Base-by-base conservation (phyloP, 257 asterid genomes). In the Solanum megistacrolobum region DNA sequence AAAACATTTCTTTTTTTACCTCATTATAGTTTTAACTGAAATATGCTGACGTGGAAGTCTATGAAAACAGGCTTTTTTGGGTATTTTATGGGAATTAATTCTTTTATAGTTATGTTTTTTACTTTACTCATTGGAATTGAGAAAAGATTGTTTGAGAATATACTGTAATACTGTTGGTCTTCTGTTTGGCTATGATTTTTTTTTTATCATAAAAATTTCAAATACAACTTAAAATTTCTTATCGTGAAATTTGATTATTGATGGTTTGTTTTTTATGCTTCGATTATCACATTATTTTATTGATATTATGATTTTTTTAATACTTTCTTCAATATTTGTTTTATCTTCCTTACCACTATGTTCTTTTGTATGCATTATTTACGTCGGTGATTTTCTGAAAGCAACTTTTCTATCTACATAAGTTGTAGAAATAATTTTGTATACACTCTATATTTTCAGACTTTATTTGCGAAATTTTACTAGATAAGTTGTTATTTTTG, bases 91-190 rank as follows among this genome's bases (percentile, higher is more conserved):
- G 43, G 85, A 48, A 48, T 81, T 81, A 27, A 9, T 81, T 27
- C 69, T 48, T 46, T 81, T 9, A 48, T 46, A 9, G 41, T 18
- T 16, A 46, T 5, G 0, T 74, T 46, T 82, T 82, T 48, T 55
- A 46, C 68, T 81, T 46, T 81, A 81, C 18, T 81, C 68, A 46
- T 48, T 81, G 85, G 85, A 81, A 48, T 29, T 18, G 41, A 81
- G 85, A 84, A 65, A 65, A 65, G 39, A n/a, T 38, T 65, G 35
- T 25, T 66, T n/a, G 38, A 66, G 87, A 85, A 66, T 85, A 39
- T 68, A 85, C 87, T 18, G 65, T 55, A 68, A 39, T 68, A 85
- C 87, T 18, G 65, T 55, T 55, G 65, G 23, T 55, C 23, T 55
- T 55, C n/a, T 18, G 23, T 52, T 55, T 55, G 10, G n/a, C 65